These are phyloP conservation scores for Thelonectria rubi DNA, from an alignment of 2,329 filamentous ascomycete species.

Conservation along the genomic window DNA sequence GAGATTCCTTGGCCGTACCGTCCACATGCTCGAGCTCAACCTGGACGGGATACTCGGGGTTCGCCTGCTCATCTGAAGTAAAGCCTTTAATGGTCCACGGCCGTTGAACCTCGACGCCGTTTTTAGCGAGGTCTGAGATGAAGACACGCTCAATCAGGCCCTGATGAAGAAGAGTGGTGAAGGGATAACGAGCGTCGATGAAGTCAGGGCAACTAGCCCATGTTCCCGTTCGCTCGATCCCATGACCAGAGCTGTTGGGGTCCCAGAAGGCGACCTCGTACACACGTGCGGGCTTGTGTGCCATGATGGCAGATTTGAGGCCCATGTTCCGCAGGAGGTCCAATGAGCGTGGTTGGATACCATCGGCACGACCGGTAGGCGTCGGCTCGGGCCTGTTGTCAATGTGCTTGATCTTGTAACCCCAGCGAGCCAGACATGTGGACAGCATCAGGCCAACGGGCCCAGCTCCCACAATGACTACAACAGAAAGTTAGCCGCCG, in stretches of 20 bases:
- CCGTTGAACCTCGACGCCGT: slow-evolving; percentile 67
- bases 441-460: slow-evolving; percentile 89
- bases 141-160: slow-evolving; percentile 76
- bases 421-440: slow-evolving; percentile 89
- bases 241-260: slow-evolving; percentile 61
- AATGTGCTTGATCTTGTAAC: slow-evolving; percentile 94
- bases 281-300: slow-evolving; percentile 84
- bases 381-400: slow-evolving; percentile 90
- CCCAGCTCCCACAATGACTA: slow-evolving; percentile 88
- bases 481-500: slow-evolving; percentile 36
- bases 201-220: slow-evolving; percentile 93
- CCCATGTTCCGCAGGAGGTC: slow-evolving; percentile 91
- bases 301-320: slow-evolving; percentile 88
- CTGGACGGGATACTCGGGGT: slow-evolving; percentile 78
- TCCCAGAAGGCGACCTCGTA: slow-evolving; percentile 82
- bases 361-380: slow-evolving; percentile 85
- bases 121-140: slow-evolving; percentile 70
- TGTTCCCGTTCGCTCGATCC: slow-evolving; percentile 72
- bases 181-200: slow-evolving; percentile 75
- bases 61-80: slow-evolving; percentile 62
- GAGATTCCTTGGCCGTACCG: slow-evolving; percentile 72
- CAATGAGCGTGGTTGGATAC: slow-evolving; percentile 88
- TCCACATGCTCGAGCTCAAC: slow-evolving; percentile 82
- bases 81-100: slow-evolving; percentile 73
- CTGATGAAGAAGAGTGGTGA: slow-evolving; percentile 76